Evolutionary conservation across 2,329 filamentous ascomycete genomes (phyloP).

Genomic region (Diaporthe vaccinii): DNA sequence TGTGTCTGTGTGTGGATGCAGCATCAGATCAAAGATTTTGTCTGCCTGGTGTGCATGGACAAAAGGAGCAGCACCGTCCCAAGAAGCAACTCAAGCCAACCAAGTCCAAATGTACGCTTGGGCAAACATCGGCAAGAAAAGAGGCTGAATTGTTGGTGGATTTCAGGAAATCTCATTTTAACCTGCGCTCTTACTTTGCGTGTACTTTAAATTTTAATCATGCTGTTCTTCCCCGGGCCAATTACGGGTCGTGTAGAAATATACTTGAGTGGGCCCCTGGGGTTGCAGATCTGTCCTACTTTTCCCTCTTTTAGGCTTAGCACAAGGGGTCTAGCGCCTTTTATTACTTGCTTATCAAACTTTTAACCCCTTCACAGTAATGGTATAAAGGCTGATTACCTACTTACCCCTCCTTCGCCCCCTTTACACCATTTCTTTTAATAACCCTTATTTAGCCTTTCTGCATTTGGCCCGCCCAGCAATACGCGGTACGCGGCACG

Average conservation of each 20-base stretch:
- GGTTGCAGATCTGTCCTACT: neutral
- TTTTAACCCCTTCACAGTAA: neutral
- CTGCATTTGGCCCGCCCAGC: neutral
- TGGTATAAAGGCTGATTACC: slow-evolving; percentile 10
- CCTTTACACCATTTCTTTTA: neutral
- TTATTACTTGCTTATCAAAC: neutral
- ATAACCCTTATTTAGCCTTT: slow-evolving; percentile 15
- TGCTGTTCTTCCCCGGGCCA: neutral
- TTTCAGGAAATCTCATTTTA: neutral
- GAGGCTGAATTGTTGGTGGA: neutral
- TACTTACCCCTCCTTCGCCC: slow-evolving; percentile 8
- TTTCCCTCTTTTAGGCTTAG: neutral
- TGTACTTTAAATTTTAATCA: neutral
- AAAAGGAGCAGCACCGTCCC: neutral
- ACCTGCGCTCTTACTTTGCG: neutral
- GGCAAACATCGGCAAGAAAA: neutral
- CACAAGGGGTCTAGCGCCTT: neutral
- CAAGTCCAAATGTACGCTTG: neutral
- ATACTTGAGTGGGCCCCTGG: neutral
- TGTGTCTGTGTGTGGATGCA: neutral
- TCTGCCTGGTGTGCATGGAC: neutral
- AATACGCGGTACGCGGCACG: neutral
- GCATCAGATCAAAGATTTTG: neutral
- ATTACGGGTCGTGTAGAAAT: neutral
- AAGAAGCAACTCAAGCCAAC: neutral